These are phyloP conservation scores for Annulohypoxylon stygium DNA, from an alignment of 495 filamentous ascomycete species.

Conservation along the genomic window DNA sequence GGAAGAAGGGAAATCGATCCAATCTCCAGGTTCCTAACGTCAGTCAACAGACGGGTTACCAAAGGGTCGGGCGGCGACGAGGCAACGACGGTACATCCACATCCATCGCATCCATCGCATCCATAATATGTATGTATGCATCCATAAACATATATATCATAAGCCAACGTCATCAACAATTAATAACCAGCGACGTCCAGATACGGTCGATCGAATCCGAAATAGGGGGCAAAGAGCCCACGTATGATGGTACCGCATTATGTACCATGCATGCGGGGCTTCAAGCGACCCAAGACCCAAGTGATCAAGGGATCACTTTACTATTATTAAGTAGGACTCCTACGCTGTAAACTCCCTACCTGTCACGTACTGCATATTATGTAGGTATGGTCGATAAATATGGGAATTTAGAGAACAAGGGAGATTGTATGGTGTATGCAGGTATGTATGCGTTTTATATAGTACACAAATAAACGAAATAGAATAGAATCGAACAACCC, in stretches of 20 bases:
- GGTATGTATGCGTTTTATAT: not conserved
- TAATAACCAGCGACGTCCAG: conserved; percentile 20
- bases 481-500: conserved; percentile 2
- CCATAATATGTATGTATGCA: conserved; percentile 5
- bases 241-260: conserved; percentile 15
- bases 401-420: no score
- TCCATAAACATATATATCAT: not conserved
- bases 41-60: conserved; percentile 27
- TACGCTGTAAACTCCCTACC: not conserved
- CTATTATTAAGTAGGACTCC: conserved; percentile 45
- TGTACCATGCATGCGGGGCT: conserved; percentile 40
- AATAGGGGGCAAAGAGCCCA: conserved; percentile 17
- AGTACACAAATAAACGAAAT: not conserved
- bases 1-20: conserved; percentile 15
- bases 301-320: conserved; percentile 27
- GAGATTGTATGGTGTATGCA: not conserved
- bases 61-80: conserved; percentile 30
- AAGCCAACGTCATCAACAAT: conserved; percentile 30
- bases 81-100: not conserved
- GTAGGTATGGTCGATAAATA: no score
- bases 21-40: conserved; percentile 29
- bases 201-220: conserved; percentile 27
- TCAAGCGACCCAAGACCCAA: conserved; percentile 44
- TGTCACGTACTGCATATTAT: no score
- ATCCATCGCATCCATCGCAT: no score